Conservation (phyloP, 257 asterid species). For the Perilla frutescens region DNA sequence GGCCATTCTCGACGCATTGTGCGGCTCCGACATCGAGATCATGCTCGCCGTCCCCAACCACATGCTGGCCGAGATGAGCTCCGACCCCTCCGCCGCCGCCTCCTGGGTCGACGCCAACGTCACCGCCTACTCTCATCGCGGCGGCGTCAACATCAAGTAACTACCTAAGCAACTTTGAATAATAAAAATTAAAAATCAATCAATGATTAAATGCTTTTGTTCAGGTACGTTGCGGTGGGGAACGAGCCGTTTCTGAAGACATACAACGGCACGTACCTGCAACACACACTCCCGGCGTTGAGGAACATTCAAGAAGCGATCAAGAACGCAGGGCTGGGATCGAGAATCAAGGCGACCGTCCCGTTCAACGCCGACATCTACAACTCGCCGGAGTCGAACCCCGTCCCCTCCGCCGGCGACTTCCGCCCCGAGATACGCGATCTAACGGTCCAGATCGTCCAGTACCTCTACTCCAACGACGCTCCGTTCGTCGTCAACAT, state of each 20-base stretch:
- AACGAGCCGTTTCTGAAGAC: slow-evolving; percentile 89
- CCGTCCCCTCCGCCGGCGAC: slow-evolving; percentile 89
- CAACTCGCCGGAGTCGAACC: slow-evolving; percentile 82
- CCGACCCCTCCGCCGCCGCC: slow-evolving; percentile 61
- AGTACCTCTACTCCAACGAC: slow-evolving; percentile 59
- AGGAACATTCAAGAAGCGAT: slow-evolving; percentile 80
- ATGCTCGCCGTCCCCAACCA: slow-evolving; percentile 88
- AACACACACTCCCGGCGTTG: slow-evolving; percentile 73
- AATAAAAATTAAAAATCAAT: too few relatives aligned
- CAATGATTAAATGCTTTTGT: too few relatives aligned
- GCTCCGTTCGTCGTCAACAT: slow-evolving; percentile 93
- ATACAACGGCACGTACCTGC: slow-evolving; percentile 66
- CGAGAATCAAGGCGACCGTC: slow-evolving; percentile 71
- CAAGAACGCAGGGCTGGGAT: slow-evolving; percentile 69
- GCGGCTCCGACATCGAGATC: slow-evolving; percentile 68
- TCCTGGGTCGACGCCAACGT: slow-evolving; percentile 88
- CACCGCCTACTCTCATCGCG: slow-evolving; percentile 59
- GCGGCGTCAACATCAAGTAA: slow-evolving; percentile 84
- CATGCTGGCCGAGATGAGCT: slow-evolving; percentile 80
- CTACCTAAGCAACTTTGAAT: background rate
- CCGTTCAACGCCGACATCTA: slow-evolving; percentile 92
- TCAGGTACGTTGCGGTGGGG: slow-evolving; percentile 87
- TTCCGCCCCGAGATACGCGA: slow-evolving; percentile 87
- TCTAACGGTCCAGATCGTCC: slow-evolving; percentile 64
- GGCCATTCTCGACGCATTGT: slow-evolving; percentile 59